Evolutionary conservation across 1,139 yeast species (phyloP).

Genomic region (Lodderomyces orthopsilosis): DNA sequence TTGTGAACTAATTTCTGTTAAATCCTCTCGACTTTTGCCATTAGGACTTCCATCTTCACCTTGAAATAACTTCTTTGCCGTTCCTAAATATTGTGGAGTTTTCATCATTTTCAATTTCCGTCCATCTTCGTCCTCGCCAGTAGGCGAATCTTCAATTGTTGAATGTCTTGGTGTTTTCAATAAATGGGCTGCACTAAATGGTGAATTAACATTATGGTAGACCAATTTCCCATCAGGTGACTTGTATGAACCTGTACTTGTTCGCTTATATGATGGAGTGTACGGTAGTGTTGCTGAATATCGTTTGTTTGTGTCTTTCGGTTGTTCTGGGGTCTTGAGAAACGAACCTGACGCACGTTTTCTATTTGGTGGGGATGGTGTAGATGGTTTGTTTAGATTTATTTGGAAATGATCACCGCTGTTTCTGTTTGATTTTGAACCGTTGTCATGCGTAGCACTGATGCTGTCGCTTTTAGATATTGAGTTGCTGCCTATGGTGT

Average conservation of each 20-base stretch:
- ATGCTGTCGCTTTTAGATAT: neutral
- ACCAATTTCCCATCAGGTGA: conserved; percentile 34
- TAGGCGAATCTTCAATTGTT: conserved; percentile 21
- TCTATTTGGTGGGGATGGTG: conserved; percentile 27
- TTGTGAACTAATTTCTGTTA: conserved; percentile 39
- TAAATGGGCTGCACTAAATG: conserved; percentile 24
- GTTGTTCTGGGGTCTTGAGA: conserved; percentile 34
- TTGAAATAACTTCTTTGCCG: conserved; percentile 33
- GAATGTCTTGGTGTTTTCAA: conserved; percentile 39
- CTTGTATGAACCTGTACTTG: conserved; percentile 28
- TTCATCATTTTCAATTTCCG: conserved; percentile 29
- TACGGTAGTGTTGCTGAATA: conserved; percentile 24
- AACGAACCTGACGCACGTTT: conserved; percentile 16
- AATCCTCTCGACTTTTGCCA: conserved; percentile 26
- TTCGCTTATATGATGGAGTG: conserved; percentile 40
- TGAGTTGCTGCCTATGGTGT: conserved; percentile 2
- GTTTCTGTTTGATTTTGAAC: neutral
- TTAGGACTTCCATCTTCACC: conserved; percentile 11
- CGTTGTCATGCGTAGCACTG: neutral
- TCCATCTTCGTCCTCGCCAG: conserved; percentile 10
- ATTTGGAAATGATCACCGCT: neutral
- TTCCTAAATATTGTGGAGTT: conserved; percentile 43
- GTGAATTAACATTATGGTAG: conserved; percentile 27
- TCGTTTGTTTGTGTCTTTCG: conserved; percentile 6
- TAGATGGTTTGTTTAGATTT: conserved; percentile 18